Evolutionary conservation across 306 rosid species (phyloP), one percentile per base, ranked within the genome.

Genomic region (Sesbania bispinosa): DNA sequence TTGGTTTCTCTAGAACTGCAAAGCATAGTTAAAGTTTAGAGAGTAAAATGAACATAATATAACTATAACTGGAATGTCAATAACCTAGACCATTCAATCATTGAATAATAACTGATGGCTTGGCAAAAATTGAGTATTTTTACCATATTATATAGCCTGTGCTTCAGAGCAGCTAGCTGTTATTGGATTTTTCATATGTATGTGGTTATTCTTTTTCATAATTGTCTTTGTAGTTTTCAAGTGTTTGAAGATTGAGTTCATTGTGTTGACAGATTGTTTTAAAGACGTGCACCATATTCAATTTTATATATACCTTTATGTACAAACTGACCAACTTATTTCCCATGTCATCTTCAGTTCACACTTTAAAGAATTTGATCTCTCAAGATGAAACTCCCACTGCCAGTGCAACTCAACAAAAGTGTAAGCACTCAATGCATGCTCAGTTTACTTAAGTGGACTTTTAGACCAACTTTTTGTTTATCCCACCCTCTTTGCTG

Each of bases 351-450:
- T 77, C 38, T 26, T 62, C 86, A 95, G 99, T 85, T 59, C 83
- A 80, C 72, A 89, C 88, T 15, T 75, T 95, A 85, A 95, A 95
- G 88, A 95, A 92, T 76, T 83, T 95, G 78, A 91, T 88, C 61
- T 86, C 97, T 68, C 93, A 79, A 82, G 93, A 85, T 55, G 97
- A 95, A 89, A 88, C 89, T 60, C 82, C 97, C 6, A 60, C 88
- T 11, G 81, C 92, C 53, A 75, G 77, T 69, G 13, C 88, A 58
- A 76, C 89, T 42, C 79, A 80, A 46, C 95, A 82, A 11, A 95
- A 95, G 86, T 66, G 99, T 92, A 86, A 87, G 98, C 67, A 51
- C 80, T 72, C 18, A 13, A 43, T 15, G 19, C 74, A 70, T 65
- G 36, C 23, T 29, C 54, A 61, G 27, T 33, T 35, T 62, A 53